Evolutionary conservation across 306 rosid species (phyloP).

Genomic region (Castanea sativa): DNA sequence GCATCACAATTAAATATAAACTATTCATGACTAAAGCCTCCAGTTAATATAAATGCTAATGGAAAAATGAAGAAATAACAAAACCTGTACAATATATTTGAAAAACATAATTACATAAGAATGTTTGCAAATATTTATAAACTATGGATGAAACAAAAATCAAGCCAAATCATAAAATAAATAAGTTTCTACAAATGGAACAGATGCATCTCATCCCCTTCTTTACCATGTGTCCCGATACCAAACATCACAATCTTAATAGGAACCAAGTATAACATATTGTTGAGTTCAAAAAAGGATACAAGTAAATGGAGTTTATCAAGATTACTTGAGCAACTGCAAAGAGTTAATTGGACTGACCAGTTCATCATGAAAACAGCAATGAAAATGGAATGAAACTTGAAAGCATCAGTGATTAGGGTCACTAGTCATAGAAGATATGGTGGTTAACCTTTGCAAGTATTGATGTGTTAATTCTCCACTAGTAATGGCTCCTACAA

Average conservation of each 20-base stretch:
- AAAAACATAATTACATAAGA: background rate
- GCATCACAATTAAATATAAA: background rate
- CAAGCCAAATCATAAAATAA: background rate
- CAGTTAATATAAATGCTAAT: background rate
- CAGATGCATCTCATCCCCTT: background rate
- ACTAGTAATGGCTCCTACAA: constrained; percentile 83
- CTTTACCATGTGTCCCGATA: background rate
- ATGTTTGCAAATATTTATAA: background rate
- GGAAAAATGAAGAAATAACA: background rate
- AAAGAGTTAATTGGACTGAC: background rate
- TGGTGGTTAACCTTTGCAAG: constrained; percentile 57
- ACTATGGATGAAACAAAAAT: background rate
- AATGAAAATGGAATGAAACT: background rate
- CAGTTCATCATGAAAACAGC: background rate
- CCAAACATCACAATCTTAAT: background rate
- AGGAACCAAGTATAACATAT: background rate
- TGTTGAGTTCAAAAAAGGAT: background rate
- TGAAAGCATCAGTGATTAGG: background rate
- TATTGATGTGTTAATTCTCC: constrained; percentile 85
- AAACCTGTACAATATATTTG: background rate
- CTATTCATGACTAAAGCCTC: constrained; percentile 2
- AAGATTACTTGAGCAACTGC: background rate
- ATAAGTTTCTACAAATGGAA: background rate
- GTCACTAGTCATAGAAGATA: no score
- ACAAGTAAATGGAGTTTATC: background rate